These are phyloP conservation scores for Podospora fimiseda DNA, from an alignment of 495 filamentous ascomycete species.

Conservation along the genomic window DNA sequence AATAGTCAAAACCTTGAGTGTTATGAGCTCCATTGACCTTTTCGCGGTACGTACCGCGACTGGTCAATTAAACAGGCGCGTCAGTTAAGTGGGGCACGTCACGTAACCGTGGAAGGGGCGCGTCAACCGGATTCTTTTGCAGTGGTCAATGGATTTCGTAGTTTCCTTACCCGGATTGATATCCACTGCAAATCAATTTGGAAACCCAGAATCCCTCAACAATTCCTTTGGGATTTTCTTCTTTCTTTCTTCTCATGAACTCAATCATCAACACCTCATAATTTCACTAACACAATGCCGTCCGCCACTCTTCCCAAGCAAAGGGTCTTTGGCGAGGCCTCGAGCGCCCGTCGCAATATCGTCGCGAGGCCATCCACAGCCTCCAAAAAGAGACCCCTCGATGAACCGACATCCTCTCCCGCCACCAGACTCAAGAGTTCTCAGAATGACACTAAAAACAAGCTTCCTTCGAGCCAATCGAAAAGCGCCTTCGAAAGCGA, in stretches of 20 bases:
- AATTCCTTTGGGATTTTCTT: no score
- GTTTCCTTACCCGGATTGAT: background rate
- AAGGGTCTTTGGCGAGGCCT: slow-evolving; percentile 44
- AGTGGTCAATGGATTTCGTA: slow-evolving; percentile 12
- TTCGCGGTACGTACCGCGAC: background rate
- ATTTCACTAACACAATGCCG: slow-evolving; percentile 33
- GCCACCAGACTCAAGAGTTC: slow-evolving; percentile 51
- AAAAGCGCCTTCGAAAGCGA: slow-evolving; percentile 93
- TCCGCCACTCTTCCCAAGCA: slow-evolving; percentile 46
- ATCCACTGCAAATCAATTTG: no score
- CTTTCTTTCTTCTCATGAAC: no score
- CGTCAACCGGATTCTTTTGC: slow-evolving; percentile 15
- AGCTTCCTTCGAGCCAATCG: slow-evolving; percentile 68
- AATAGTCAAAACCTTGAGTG: background rate
- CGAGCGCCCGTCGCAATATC: slow-evolving; percentile 42
- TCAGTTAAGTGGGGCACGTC: slow-evolving; percentile 26
- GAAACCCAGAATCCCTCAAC: no score
- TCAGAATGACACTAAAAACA: slow-evolving; percentile 53
- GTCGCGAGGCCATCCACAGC: slow-evolving; percentile 29
- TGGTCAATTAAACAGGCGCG: slow-evolving; percentile 26
- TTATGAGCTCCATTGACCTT: background rate
- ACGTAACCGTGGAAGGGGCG: slow-evolving; percentile 23
- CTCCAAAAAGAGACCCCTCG: slow-evolving; percentile 73
- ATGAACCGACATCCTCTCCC: slow-evolving; percentile 46
- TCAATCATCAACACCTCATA: background rate